Conservation (phyloP, 2,329 filamentous ascomycete genomes). For the Colletotrichum sojae region DNA sequence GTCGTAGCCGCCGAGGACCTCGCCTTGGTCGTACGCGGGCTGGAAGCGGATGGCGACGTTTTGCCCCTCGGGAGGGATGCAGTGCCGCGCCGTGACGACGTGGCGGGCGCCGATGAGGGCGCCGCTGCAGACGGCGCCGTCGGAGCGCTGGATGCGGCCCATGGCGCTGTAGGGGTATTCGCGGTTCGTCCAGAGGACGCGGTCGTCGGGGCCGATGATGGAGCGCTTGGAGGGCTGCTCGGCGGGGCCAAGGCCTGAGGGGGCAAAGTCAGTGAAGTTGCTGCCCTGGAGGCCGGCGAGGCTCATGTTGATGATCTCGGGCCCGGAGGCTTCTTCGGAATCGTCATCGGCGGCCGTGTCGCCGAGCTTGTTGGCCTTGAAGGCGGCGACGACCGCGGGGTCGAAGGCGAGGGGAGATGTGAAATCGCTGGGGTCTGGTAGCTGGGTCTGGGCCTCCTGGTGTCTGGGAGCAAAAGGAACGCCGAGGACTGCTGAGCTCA, state of each 20-base stretch:
- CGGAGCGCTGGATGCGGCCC: constrained; percentile 43
- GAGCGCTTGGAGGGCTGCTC: constrained; percentile 20
- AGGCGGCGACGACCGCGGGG: background rate
- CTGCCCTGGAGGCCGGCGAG: constrained; percentile 2
- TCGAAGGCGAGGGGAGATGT: constrained; percentile 21
- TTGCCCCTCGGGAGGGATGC: constrained; percentile 40
- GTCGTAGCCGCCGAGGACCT: constrained; percentile 34
- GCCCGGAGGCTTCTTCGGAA: background rate
- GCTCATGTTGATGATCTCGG: constrained; percentile 7
- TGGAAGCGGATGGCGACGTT: constrained; percentile 43
- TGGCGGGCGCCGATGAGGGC: constrained; percentile 49
- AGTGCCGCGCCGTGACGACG: constrained; percentile 47
- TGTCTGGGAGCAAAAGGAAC: background rate
- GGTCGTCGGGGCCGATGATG: constrained; percentile 27
- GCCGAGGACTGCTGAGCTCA: background rate
- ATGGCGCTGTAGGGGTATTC: constrained; percentile 36
- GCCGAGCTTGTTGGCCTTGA: background rate
- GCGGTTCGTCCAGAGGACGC: constrained; percentile 30
- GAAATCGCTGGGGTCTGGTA: constrained; percentile 15
- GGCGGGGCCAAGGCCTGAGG: constrained; percentile 6
- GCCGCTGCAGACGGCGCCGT: constrained; percentile 46
- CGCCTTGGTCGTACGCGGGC: constrained; percentile 45
- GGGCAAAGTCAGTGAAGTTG: constrained; percentile 23
- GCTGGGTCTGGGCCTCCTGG: background rate
- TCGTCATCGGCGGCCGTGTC: background rate